These are phyloP conservation scores for Coemansia sp. DNA, from an alignment of 192 early-diverging fungal genomes.

Conservation along the genomic window DNA sequence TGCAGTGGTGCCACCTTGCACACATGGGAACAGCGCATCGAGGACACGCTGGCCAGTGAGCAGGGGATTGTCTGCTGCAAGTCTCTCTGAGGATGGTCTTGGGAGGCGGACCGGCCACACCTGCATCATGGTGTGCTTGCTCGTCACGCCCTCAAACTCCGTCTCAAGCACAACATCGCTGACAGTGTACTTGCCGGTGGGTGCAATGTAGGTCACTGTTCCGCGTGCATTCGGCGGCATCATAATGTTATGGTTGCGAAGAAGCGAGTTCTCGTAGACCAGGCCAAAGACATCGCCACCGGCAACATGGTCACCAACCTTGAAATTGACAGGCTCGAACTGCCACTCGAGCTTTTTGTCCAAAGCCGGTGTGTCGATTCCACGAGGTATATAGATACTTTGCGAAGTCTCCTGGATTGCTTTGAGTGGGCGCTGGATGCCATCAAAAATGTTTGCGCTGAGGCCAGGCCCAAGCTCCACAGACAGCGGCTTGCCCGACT, in stretches of 20 bases:
- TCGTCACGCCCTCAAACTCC: slow-evolving; percentile 95
- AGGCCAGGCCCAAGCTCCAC: slow-evolving; percentile 98
- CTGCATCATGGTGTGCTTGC: slow-evolving; percentile 95
- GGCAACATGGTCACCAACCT: slow-evolving; percentile 94
- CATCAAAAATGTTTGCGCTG: slow-evolving; percentile 93
- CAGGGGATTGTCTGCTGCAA: slow-evolving; percentile 92
- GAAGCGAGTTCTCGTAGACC: slow-evolving; percentile 93
- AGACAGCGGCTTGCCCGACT: slow-evolving; percentile 96
- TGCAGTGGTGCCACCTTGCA: slow-evolving; percentile 98
- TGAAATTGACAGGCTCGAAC: slow-evolving; percentile 90
- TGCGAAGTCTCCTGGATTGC: slow-evolving; percentile 89
- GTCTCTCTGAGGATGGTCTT: slow-evolving; percentile 91
- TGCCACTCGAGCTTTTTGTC: slow-evolving; percentile 91
- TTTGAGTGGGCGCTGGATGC: slow-evolving; percentile 98
- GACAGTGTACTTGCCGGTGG: slow-evolving; percentile 89
- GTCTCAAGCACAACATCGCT: slow-evolving; percentile 90
- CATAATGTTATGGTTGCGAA: slow-evolving; percentile 90
- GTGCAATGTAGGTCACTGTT: slow-evolving; percentile 95
- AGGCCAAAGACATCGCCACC: slow-evolving; percentile 96
- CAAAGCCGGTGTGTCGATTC: slow-evolving; percentile 96
- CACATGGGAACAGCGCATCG: slow-evolving; percentile 98
- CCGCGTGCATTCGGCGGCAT: slow-evolving; percentile 91
- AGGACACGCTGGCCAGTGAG: slow-evolving; percentile 98
- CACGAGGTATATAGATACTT: slow-evolving; percentile 99
- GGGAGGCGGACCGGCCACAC: slow-evolving; percentile 97